Base-by-base conservation (phyloP, 2,329 filamentous ascomycete genomes). In the Apiospora kogelbergensis region DNA sequence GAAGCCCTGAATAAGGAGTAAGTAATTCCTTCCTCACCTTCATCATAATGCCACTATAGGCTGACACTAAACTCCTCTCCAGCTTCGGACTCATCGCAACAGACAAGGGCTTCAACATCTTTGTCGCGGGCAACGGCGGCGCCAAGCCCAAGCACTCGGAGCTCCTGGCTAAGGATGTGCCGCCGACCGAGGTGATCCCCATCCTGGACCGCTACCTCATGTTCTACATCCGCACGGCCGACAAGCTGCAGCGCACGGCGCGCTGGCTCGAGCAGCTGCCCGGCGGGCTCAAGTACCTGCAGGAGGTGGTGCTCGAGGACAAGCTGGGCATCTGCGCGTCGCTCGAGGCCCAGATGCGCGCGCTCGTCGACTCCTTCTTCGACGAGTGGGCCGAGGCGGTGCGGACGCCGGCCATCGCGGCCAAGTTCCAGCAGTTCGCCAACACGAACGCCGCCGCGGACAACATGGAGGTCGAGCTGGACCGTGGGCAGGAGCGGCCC, bases 31-130 rank as follows among this genome's bases (percentile, higher is more conserved):
- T 22, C 64, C n/a, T 65, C 13, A 44, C 33, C 42, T 20, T 22
- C 68, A 40, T 22, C 33, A 33, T 33, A 33, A 2, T n/a, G 26
- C 48, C 45, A 15, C 33, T 33, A 53, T n/a, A n/a, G 6, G 33
- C 48, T 57, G 26, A 57, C 48, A 57, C 17, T 13, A 41, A 17
- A 40, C 20, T 15, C 33, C 5, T 22, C 33, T 40, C 45, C 69
- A 92, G 90, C 76, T 97, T 97, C 74, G 94, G 94, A 26, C 88
- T 97, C 65, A 97, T 97, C 69, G 94, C 94, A 17, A 97, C 93
- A 0, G 94, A 97, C 71, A 97, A 96, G 75, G 94, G 94, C 40
- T 97, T 93, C 87, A 97, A 97, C 80, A 90, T 97, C 79, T 97
- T 94, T 74, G 93, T 97, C 1, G 94, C 88, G 42, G 94, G 94